Conservation (phyloP, 257 asterid species). For the Prunella vulgaris region DNA sequence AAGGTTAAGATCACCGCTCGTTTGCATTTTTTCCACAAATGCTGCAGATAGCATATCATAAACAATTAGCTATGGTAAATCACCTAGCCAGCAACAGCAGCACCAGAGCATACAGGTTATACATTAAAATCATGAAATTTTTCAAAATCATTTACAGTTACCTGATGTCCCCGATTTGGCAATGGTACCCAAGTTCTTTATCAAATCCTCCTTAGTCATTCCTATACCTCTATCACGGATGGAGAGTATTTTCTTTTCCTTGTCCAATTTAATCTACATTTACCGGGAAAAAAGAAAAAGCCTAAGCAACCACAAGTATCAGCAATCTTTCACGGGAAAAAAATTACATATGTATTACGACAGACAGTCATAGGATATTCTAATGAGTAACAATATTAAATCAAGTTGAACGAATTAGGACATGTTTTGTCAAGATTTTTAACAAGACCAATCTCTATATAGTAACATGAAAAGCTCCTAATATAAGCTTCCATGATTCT, state of each 20-base stretch:
- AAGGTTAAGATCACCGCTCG: constrained; percentile 88
- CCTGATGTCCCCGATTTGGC: constrained; percentile 98
- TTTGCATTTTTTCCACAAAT: constrained; percentile 93
- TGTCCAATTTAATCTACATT: constrained; percentile 78
- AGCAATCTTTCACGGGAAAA: background rate
- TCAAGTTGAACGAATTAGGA: background rate
- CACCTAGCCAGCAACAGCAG: background rate
- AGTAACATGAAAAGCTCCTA: background rate
- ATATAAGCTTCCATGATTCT: background rate
- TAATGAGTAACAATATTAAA: background rate
- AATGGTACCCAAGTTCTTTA: constrained; percentile 90
- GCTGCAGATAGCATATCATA: constrained; percentile 40
- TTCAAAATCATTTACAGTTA: constrained; percentile 10
- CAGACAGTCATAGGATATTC: background rate
- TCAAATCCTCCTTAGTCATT: constrained; percentile 94
- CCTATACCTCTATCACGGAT: constrained; percentile 94
- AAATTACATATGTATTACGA: too few species aligned
- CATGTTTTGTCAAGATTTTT: background rate
- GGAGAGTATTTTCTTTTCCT: constrained; percentile 75
- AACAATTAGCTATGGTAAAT: constrained; percentile 2
- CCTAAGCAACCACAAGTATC: background rate
- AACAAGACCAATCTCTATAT: background rate
- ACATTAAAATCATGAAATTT: background rate
- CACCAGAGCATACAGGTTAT: background rate
- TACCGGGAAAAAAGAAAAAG: background rate